Conservation (phyloP, 352 stramenopile species). For the Globisporangium perplexum region DNA sequence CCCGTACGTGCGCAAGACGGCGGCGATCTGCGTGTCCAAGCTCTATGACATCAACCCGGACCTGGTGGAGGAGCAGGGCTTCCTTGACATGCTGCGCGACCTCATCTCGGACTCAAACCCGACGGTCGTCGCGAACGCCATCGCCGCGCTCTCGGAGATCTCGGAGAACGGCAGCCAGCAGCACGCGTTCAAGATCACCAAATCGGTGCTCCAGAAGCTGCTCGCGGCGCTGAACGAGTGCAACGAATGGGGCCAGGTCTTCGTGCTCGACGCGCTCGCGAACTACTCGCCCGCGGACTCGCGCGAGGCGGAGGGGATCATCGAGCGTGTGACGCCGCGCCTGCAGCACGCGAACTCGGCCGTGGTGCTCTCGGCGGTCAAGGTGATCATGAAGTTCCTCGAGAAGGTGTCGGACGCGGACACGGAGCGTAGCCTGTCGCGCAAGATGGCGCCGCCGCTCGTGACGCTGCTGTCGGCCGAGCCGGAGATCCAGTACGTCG, state of each 20-base stretch:
- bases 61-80: conserved; percentile 95
- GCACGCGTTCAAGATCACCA: conserved; percentile 93
- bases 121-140: conserved; percentile 98
- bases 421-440: conserved; percentile 84
- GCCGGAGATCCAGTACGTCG: conserved; percentile 99
- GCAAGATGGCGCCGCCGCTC: conserved; percentile 97
- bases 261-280: conserved; percentile 95
- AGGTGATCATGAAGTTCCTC: conserved; percentile 95
- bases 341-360: conserved; percentile 98
- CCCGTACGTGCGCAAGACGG: conserved; percentile 99
- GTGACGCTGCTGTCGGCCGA: conserved; percentile 98
- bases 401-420: conserved; percentile 95
- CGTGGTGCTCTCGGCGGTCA: conserved; percentile 98
- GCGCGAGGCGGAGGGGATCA: conserved; percentile 97
- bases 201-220: conserved; percentile 97
- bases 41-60: conserved; percentile 99
- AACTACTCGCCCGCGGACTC: conserved; percentile 95
- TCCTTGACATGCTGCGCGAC: conserved; percentile 95
- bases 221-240: conserved; percentile 98
- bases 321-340: conserved; percentile 97
- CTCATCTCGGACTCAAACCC: conserved; percentile 98
- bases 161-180: conserved; percentile 90
- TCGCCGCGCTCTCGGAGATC: conserved; percentile 97
- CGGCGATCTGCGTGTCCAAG: conserved; percentile 98
- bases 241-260: conserved; percentile 99